phyloP scores from a whole-genome alignment of 2,329 filamentous ascomycete genomes.

The Aspergillus fijiensis region DNA sequence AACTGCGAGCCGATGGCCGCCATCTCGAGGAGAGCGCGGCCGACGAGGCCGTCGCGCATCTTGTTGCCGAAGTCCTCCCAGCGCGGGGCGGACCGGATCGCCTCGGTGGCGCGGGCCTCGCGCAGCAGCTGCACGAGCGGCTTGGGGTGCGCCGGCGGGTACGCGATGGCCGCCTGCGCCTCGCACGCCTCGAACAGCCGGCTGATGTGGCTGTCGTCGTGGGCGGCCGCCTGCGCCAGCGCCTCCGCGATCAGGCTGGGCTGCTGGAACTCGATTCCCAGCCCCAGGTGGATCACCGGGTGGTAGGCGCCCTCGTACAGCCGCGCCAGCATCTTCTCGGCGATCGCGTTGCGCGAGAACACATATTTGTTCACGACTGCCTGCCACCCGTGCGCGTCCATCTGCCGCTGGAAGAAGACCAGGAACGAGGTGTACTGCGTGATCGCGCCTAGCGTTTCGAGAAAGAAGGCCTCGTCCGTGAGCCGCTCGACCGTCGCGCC shows the following conservation, averaged over 20 bases:
- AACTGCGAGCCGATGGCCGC: slow-evolving; percentile 1
- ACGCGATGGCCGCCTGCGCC: not conserved
- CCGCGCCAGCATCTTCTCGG: slow-evolving; percentile 63
- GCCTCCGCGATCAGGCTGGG: slow-evolving; percentile 74
- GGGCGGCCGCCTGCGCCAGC: slow-evolving; percentile 70
- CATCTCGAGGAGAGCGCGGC: not conserved
- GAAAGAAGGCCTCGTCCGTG: too few relatives aligned
- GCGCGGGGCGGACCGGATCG: not conserved
- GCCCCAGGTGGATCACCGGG: slow-evolving; percentile 79
- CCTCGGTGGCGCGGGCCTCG: not conserved
- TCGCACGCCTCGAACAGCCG: not conserved
- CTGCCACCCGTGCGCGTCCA: slow-evolving; percentile 60
- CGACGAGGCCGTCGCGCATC: not conserved
- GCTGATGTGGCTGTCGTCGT: slow-evolving; percentile 40
- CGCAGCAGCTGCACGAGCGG: not conserved
- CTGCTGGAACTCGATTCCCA: slow-evolving; percentile 74
- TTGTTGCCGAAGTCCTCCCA: not conserved
- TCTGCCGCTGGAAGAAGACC: slow-evolving; percentile 66
- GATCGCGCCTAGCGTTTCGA: not conserved
- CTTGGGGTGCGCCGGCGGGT: not conserved
- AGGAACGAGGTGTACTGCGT: slow-evolving; percentile 67
- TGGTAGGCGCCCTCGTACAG: slow-evolving; percentile 64
- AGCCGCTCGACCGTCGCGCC: too few relatives aligned
- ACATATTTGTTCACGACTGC: slow-evolving; percentile 61
- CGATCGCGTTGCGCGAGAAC: slow-evolving; percentile 60